Percentiles rank a stretch among this genome's conserved stretches.
phyloP scores from a whole-genome alignment of 768 basidiomycete species.

The Podaxis sp. region DNA sequence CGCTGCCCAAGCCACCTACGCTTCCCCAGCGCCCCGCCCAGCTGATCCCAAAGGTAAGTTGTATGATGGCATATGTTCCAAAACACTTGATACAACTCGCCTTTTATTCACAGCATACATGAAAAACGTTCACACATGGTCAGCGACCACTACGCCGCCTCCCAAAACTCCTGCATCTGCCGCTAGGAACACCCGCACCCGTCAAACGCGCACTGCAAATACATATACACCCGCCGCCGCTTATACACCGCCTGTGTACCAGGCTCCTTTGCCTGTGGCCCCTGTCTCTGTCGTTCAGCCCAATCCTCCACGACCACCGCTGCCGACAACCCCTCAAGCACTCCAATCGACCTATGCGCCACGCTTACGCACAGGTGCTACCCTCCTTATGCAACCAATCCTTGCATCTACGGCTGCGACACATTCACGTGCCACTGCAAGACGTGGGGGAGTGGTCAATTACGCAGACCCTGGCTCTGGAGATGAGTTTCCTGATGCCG shows the following conservation, averaged over 20 bases:
- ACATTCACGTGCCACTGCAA: conserved; percentile 42
- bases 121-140: conserved; percentile 73
- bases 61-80: not conserved
- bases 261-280: conserved; percentile 29
- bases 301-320: conserved; percentile 52
- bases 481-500: conserved; percentile 79
- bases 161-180: conserved; percentile 37
- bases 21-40: conserved; percentile 36
- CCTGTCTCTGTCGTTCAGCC: conserved; percentile 34
- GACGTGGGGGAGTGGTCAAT: conserved; percentile 74
- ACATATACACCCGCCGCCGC: conserved; percentile 25
- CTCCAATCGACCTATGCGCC: conserved; percentile 82
- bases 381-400: conserved; percentile 89
- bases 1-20: conserved; percentile 38
- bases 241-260: conserved; percentile 35
- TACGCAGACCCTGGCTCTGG: conserved; percentile 86
- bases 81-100: conserved; percentile 2
- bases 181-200: conserved; percentile 28
- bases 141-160: conserved; percentile 53
- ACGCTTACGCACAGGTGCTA: conserved; percentile 86
- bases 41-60: conserved; percentile 34
- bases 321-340: conserved; percentile 69
- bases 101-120: conserved; percentile 39
- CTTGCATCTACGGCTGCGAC: conserved; percentile 38
- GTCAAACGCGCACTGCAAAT: conserved; percentile 40